Percentiles rank a stretch among this genome's conserved stretches.
These are phyloP conservation scores for Hansenula sp. DNA, from an alignment of 1,139 yeast species.

Conservation along the genomic window DNA sequence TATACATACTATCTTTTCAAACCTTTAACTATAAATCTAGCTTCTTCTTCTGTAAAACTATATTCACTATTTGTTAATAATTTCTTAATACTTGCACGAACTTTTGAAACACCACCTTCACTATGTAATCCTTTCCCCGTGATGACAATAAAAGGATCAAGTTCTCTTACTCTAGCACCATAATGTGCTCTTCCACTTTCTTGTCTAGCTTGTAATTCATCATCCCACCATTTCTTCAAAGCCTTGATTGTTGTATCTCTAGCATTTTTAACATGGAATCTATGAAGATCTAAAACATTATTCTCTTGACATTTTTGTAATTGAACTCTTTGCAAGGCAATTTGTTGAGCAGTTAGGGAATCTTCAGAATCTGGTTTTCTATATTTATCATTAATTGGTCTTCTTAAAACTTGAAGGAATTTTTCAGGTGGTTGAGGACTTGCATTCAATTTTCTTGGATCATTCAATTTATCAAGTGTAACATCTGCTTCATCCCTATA, in stretches of 20 bases:
- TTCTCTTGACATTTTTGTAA: constrained; percentile 4
- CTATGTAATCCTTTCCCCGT: constrained; percentile 63
- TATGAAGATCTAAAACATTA: constrained; percentile 44
- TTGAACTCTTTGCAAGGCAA: constrained; percentile 6
- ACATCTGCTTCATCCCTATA: constrained; percentile 1
- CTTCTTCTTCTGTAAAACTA: constrained; percentile 35
- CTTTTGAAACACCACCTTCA: constrained; percentile 39
- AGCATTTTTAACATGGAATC: constrained; percentile 39
- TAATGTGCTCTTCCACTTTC: constrained; percentile 29
- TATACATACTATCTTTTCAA: constrained; percentile 9
- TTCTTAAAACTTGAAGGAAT: neutral
- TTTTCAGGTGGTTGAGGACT: neutral
- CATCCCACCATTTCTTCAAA: constrained; percentile 47
- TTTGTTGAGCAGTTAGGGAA: constrained; percentile 4
- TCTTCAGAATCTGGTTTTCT: constrained; percentile 1
- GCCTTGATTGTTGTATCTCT: constrained; percentile 27
- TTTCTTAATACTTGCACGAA: constrained; percentile 33
- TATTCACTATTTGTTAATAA: constrained; percentile 30
- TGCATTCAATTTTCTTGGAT: too few species aligned
- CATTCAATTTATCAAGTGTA: too few species aligned
- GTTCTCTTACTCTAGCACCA: constrained; percentile 24
- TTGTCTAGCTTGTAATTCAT: constrained; percentile 37
- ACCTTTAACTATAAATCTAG: constrained; percentile 39
- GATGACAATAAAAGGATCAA: constrained; percentile 35
- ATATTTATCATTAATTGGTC: neutral